phyloP scores from a whole-genome alignment of 169 alveolate species.

The Amoebophrya sp. region DNA sequence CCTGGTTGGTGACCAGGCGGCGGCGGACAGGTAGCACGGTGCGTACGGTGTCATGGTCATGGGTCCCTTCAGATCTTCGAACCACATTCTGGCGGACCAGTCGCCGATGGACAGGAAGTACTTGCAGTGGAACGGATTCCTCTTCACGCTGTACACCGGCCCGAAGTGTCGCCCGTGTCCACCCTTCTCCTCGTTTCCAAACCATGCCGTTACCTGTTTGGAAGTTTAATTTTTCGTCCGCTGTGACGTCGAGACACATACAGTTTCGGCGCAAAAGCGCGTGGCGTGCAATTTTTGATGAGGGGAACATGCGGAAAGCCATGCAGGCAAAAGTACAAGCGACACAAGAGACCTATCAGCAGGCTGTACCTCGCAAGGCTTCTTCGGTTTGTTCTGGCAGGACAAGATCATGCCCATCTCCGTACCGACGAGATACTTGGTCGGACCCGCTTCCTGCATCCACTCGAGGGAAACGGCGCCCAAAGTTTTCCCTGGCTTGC shows the following conservation, averaged over 20 bases:
- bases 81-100: slow-evolving; percentile 79
- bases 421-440: slow-evolving; percentile 71
- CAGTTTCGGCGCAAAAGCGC: too few species aligned
- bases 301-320: too few species aligned
- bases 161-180: slow-evolving; percentile 78
- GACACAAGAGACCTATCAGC: too few species aligned
- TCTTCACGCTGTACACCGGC: slow-evolving; percentile 68
- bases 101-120: slow-evolving; percentile 88
- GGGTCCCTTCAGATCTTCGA: slow-evolving; percentile 88
- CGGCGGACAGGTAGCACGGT: slow-evolving; percentile 55
- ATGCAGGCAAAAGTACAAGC: too few species aligned
- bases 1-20: slow-evolving; percentile 45
- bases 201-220: slow-evolving; percentile 54
- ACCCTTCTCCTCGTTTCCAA: slow-evolving; percentile 61
- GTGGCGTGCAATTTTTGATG: too few species aligned
- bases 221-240: background rate
- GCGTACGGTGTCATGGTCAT: slow-evolving; percentile 80
- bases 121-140: slow-evolving; percentile 79
- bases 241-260: too few species aligned
- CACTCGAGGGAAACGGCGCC: slow-evolving; percentile 84
- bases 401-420: slow-evolving; percentile 80
- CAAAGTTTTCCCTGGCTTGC: slow-evolving; percentile 28
- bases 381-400: slow-evolving; percentile 82
- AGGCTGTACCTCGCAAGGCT: slow-evolving; percentile 29
- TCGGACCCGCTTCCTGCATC: slow-evolving; percentile 56